These are phyloP conservation scores for Lipomyces lipofer DNA, from an alignment of 805 yeast species.

Conservation along the genomic window DNA sequence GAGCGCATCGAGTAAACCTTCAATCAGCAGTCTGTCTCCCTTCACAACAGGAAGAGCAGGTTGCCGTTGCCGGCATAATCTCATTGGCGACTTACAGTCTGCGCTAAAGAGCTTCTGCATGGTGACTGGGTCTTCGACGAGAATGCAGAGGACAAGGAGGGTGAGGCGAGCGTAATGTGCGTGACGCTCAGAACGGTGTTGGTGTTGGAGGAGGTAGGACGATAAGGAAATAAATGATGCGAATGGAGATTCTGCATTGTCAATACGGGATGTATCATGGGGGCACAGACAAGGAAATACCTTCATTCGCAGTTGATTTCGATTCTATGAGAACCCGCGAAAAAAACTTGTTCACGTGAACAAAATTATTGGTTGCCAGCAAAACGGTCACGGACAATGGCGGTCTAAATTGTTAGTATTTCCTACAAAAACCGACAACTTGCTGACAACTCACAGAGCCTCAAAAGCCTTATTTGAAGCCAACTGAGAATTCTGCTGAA, in stretches of 20 bases:
- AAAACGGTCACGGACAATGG: conserved; percentile 20
- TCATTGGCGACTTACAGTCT: conserved; percentile 15
- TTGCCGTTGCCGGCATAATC: conserved; percentile 32
- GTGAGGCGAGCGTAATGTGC: conserved; percentile 38
- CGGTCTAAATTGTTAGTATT: conserved; percentile 5
- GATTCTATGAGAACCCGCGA: conserved; percentile 36
- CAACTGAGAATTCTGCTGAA: conserved; percentile 14
- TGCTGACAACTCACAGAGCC: neutral
- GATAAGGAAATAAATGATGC: conserved; percentile 38
- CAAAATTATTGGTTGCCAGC: conserved; percentile 41
- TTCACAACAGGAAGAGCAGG: conserved; percentile 36
- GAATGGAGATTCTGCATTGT: conserved; percentile 32
- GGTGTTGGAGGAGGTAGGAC: conserved; percentile 38
- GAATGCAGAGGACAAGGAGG: conserved; percentile 37
- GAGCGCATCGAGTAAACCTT: conserved; percentile 41
- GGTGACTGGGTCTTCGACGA: conserved; percentile 37
- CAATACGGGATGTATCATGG: neutral
- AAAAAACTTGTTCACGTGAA: conserved; percentile 41
- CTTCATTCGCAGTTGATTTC: conserved; percentile 22
- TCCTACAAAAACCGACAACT: neutral
- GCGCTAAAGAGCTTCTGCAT: conserved; percentile 7
- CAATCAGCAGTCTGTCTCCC: conserved; percentile 36
- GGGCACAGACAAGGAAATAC: neutral
- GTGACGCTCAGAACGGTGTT: conserved; percentile 33
- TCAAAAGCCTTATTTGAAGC: conserved; percentile 17